Conservation (phyloP, 208 protist genomes). For the Trypanosoma boissoni region DNA sequence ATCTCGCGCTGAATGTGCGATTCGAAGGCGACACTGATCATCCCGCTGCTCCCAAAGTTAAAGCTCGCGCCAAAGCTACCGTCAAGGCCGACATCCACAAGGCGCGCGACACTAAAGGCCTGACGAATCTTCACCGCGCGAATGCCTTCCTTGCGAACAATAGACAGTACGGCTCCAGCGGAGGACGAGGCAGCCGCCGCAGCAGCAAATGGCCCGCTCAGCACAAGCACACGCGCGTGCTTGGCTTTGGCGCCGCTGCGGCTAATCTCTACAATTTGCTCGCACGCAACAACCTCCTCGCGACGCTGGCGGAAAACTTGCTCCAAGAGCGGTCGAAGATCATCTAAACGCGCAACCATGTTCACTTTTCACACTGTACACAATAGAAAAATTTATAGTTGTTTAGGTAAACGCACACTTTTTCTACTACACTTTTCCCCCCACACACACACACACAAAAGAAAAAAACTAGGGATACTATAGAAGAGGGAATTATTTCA, state of each 20-base stretch:
- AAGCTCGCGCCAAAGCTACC: constrained; percentile 82
- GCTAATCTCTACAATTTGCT: constrained; percentile 65
- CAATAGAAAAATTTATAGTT: constrained; percentile 9
- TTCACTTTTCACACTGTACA: not conserved
- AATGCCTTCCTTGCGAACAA: constrained; percentile 12
- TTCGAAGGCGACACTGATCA: constrained; percentile 81
- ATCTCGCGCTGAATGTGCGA: constrained; percentile 90
- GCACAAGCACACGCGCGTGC: constrained; percentile 38
- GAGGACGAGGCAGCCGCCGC: constrained; percentile 16
- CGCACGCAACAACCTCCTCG: constrained; percentile 73
- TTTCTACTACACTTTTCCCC: not conserved
- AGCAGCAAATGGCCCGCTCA: constrained; percentile 42
- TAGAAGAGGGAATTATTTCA: constrained; percentile 10
- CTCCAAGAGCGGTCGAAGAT: constrained; percentile 47
- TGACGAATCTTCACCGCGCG: constrained; percentile 65
- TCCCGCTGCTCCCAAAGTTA: constrained; percentile 77
- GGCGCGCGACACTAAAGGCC: constrained; percentile 64
- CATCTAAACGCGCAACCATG: constrained; percentile 30
- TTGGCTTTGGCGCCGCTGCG: constrained; percentile 18
- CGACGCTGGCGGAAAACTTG: constrained; percentile 65
- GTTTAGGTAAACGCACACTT: not conserved
- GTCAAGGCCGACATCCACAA: constrained; percentile 65
- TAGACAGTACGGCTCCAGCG: constrained; percentile 11
- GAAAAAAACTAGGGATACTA: constrained; percentile 15
- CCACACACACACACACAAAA: constrained; percentile 1